Evolutionary conservation across 805 yeast species (phyloP), one percentile per base, ranked within the genome.

Genomic region (Metschnikowia noctiluminum): DNA sequence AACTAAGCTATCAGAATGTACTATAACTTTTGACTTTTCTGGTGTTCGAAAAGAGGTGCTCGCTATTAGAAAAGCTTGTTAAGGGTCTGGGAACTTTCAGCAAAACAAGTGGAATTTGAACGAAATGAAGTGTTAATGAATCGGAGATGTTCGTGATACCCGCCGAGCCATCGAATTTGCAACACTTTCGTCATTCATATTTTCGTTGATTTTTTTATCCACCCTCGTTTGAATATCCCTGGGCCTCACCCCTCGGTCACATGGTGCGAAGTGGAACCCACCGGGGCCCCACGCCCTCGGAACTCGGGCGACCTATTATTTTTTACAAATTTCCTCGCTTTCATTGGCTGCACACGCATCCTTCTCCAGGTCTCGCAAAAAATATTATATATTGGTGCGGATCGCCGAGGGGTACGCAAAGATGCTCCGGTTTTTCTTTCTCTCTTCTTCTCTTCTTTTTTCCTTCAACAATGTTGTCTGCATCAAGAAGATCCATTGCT

Each of bases 381-480:
- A 39, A 45, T 30, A 11, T 40, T 54, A 51, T 54, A 52, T 50
- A 51, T 43, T 16, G 35, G 40, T 43, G 28, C 34, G 6, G 40
- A 31, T 21, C 52, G 48, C 48, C 48, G 36, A 48, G 40, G 35
- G 15, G 4, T 10, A 1, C 43, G 16, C 31, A 12, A 5, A 30
- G 5, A 2, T 9, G 3, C 13, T 30, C 13, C 32, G 32, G 6
- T 10, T 30, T 30, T 30, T 12, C 32, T 40, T 42, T 31, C 46
- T 37, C 27, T 42, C 36, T 45, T 45, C 35, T 35, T 39, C 35
- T 43, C 21, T 21, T 21, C 31, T 21, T 45, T 36, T 39, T 40
- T 46, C 35, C 45, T 39, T 38, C 51, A 45, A 53, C 55, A 49
- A 72, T 71, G 77, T 73, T 72, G 63, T 70, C 76, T 55, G 73